Conservation (phyloP, 2,329 filamentous ascomycete species). For the Botrytis sinoallii region DNA sequence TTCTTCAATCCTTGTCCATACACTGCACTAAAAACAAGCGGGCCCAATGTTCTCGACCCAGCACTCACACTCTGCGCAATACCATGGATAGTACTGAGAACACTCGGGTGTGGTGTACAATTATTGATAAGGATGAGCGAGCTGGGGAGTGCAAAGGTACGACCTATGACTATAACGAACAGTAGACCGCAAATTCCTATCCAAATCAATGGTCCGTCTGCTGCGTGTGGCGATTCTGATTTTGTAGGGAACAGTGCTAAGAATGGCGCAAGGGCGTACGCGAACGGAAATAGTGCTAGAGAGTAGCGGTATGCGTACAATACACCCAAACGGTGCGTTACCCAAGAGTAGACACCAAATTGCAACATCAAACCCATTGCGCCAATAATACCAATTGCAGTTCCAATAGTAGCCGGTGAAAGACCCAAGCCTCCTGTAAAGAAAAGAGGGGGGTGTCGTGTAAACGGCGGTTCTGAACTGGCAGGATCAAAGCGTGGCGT, state of each 20-base stretch:
- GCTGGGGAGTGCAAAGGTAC: not conserved
- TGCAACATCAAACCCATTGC: not conserved
- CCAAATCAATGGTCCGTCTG: not conserved
- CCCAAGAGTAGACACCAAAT: conserved; percentile 1
- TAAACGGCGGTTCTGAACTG: not conserved
- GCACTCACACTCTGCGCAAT: not conserved
- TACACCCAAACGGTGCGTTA: not conserved
- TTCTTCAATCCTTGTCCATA: not conserved
- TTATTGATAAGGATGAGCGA: conserved; percentile 2
- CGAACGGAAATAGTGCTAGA: not conserved
- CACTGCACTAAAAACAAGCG: not conserved
- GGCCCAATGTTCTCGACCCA: not conserved
- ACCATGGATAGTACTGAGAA: not conserved
- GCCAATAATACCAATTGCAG: not conserved
- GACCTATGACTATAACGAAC: not conserved
- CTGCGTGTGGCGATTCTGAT: not conserved
- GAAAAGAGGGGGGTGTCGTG: not conserved
- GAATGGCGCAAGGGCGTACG: not conserved
- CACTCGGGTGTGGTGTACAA: not conserved
- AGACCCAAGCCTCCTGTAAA: not conserved
- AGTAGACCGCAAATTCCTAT: not conserved
- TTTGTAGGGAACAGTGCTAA: not conserved
- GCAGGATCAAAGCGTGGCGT: not conserved
- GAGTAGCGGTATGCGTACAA: not conserved
- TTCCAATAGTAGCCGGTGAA: not conserved